These are phyloP conservation scores for Backusella tuberculispora DNA, from an alignment of 192 early-diverging fungal genomes.

Conservation along the genomic window DNA sequence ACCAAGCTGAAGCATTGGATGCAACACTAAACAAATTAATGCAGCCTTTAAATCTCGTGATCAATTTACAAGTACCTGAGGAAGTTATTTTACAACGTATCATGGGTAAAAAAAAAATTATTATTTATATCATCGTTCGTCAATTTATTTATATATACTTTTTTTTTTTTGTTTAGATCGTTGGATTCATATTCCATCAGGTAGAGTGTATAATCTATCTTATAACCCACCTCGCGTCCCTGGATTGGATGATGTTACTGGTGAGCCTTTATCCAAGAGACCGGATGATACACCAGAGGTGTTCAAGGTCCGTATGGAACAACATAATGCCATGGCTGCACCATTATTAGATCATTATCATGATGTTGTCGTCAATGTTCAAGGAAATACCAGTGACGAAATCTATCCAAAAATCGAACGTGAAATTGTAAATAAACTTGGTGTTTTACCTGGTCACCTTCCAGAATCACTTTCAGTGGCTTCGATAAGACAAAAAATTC, in stretches of 20 bases:
- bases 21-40: conserved; percentile 51
- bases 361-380: conserved; percentile 69
- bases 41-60: conserved; percentile 80
- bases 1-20: conserved; percentile 80
- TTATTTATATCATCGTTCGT: neutral
- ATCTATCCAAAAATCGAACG: conserved; percentile 87
- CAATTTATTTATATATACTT: neutral
- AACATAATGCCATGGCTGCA: conserved; percentile 76
- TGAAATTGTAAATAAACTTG: conserved; percentile 46
- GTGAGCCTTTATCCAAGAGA: conserved; percentile 85
- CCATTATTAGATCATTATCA: conserved; percentile 90
- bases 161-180: conserved; percentile 69
- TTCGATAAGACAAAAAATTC: conserved; percentile 2
- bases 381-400: conserved; percentile 85
- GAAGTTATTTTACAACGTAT: conserved; percentile 89
- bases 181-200: conserved; percentile 91
- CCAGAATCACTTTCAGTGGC: conserved; percentile 1
- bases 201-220: conserved; percentile 90
- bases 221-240: conserved; percentile 89
- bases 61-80: conserved; percentile 92
- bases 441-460: conserved; percentile 27
- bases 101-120: conserved; percentile 54
- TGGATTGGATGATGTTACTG: conserved; percentile 92
- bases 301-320: conserved; percentile 70
- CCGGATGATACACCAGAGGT: conserved; percentile 88